Evolutionary conservation across 1,284 basidiomycete genomes (phyloP).

Genomic region (Cutaneotrichosporon cyanovorans): DNA sequence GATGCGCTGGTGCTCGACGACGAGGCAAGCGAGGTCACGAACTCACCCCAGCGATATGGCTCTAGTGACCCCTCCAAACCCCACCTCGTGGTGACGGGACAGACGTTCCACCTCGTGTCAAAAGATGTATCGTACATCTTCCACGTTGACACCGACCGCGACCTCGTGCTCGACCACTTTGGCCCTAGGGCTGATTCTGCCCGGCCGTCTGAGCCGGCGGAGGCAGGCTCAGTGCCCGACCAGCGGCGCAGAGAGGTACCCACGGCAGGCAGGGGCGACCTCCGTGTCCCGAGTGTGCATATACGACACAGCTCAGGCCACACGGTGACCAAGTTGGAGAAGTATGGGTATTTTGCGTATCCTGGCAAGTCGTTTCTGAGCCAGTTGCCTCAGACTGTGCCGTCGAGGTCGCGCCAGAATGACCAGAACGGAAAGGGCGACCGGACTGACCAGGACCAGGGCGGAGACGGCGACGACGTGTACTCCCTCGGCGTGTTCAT

Average conservation of each 20-base stretch:
- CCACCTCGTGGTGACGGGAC: too few species aligned
- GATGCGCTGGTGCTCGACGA: too few species aligned
- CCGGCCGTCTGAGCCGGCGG: background rate
- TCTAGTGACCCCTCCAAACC: too few species aligned
- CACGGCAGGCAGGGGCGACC: slow-evolving; percentile 26
- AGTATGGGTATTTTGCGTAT: slow-evolving; percentile 10
- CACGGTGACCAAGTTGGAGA: slow-evolving; percentile 17
- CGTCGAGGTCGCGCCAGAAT: too few species aligned
- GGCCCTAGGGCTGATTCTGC: slow-evolving; percentile 6
- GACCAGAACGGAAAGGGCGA: too few species aligned
- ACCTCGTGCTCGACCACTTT: slow-evolving; percentile 26
- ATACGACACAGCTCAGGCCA: slow-evolving; percentile 10
- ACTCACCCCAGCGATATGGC: too few species aligned
- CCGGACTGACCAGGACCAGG: slow-evolving; percentile 24
- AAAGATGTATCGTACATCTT: slow-evolving; percentile 17
- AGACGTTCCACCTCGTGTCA: too few species aligned
- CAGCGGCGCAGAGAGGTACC: slow-evolving; percentile 22
- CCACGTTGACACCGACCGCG: slow-evolving; percentile 14
- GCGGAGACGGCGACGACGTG: slow-evolving; percentile 12
- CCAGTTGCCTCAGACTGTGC: background rate
- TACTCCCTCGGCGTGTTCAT: slow-evolving; percentile 19
- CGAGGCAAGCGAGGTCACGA: too few species aligned
- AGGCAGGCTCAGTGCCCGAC: background rate
- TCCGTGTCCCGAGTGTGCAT: slow-evolving; percentile 22
- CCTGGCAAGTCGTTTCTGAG: slow-evolving; percentile 15